Evolutionary conservation across 495 filamentous ascomycete species (phyloP).

Genomic region (Lepidopterella palustris): DNA sequence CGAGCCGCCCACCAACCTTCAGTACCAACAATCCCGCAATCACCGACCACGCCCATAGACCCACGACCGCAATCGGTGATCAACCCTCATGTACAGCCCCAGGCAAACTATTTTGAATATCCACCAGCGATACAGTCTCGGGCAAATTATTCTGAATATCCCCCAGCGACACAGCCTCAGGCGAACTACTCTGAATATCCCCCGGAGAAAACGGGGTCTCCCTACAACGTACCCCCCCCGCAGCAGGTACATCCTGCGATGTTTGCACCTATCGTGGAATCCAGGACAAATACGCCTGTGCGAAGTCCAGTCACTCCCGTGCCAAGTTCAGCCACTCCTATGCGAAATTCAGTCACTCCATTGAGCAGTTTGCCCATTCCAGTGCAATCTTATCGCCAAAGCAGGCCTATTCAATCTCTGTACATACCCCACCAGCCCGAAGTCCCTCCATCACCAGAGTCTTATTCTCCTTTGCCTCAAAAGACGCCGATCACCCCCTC

Average conservation of each 20-base stretch:
- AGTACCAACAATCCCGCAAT: background rate
- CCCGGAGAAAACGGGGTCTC: background rate
- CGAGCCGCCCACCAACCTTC: background rate
- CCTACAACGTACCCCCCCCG: slow-evolving; percentile 1
- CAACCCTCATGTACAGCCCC: background rate
- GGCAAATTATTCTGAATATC: no score
- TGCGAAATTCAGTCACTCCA: no score
- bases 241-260: slow-evolving; percentile 4
- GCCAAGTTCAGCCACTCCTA: no score
- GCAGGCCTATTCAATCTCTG: background rate
- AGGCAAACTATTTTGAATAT: no score
- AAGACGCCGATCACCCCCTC: slow-evolving; percentile 21
- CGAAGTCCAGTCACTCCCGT: no score
- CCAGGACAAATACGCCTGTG: no score
- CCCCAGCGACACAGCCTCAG: no score
- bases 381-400: no score
- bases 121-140: no score
- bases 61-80: slow-evolving; percentile 17
- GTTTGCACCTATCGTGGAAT: slow-evolving; percentile 1
- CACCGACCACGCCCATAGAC: slow-evolving; percentile 17
- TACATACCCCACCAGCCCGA: slow-evolving; percentile 6
- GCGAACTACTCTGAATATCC: background rate
- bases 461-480: slow-evolving; percentile 4
- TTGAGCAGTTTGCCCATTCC: no score
- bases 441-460: slow-evolving; percentile 2